phyloP scores from a whole-genome alignment of 1,139 yeast genomes.

The Blastobotrys raffinosifermentans region DNA sequence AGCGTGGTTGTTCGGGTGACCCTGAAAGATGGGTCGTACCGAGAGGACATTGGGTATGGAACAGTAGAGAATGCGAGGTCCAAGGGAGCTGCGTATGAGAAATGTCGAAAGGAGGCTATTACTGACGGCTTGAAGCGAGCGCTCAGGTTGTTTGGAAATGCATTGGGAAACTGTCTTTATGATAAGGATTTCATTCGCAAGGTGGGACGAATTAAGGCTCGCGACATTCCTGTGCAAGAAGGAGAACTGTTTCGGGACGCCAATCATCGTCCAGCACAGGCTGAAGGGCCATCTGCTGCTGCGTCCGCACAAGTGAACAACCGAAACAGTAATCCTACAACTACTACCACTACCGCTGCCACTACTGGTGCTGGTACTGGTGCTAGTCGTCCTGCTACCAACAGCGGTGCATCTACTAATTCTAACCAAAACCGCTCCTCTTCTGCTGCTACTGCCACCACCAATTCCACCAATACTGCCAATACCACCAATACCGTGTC shows the following conservation, averaged over 20 bases:
- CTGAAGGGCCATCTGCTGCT: background rate
- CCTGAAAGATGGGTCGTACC: slow-evolving; percentile 63
- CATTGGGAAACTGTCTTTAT: slow-evolving; percentile 69
- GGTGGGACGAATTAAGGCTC: slow-evolving; percentile 41
- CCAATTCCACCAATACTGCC: background rate
- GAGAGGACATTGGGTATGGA: slow-evolving; percentile 77
- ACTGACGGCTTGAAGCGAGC: slow-evolving; percentile 77
- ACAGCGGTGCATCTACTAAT: background rate
- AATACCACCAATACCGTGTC: background rate
- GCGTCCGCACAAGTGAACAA: background rate
- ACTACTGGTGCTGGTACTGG: background rate
- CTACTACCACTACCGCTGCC: background rate
- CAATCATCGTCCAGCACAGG: background rate
- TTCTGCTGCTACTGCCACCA: background rate
- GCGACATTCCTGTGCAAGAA: slow-evolving; percentile 11
- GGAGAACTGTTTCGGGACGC: slow-evolving; percentile 6
- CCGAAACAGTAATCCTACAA: slow-evolving; percentile 2
- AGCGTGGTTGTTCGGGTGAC: slow-evolving; percentile 66
- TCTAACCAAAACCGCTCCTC: slow-evolving; percentile 4
- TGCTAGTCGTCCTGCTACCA: background rate
- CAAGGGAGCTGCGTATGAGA: slow-evolving; percentile 66
- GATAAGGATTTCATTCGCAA: slow-evolving; percentile 51
- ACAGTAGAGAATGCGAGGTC: slow-evolving; percentile 57
- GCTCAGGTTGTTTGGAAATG: slow-evolving; percentile 70
- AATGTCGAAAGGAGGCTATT: slow-evolving; percentile 68